These are phyloP conservation scores for Secale cereale DNA, from an alignment of 176 grass and related monocot species.

Conservation along the genomic window DNA sequence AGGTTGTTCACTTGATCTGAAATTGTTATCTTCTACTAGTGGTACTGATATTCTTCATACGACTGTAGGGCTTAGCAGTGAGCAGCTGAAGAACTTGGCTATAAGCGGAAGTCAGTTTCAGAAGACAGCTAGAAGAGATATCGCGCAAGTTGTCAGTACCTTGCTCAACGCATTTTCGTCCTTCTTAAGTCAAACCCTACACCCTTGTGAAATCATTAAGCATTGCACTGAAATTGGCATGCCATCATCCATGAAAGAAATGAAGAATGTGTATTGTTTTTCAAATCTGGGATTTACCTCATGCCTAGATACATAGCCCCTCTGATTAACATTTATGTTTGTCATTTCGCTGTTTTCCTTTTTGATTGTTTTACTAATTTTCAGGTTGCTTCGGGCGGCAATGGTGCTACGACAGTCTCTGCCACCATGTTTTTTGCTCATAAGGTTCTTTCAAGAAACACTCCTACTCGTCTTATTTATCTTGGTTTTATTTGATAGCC, in stretches of 20 bases:
- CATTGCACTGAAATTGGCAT: background rate
- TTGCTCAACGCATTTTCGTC: background rate
- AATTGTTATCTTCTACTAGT: background rate
- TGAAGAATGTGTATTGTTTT: background rate
- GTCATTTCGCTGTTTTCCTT: background rate
- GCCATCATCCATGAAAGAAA: background rate
- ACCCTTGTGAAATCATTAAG: background rate
- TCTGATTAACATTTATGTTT: conserved; percentile 14
- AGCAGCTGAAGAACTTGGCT: conserved; percentile 78
- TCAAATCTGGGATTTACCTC: background rate
- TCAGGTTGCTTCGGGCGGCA: conserved; percentile 69
- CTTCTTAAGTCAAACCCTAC: background rate
- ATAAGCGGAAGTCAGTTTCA: conserved; percentile 68
- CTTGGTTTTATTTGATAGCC: background rate
- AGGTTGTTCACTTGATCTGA: background rate
- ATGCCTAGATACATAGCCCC: background rate
- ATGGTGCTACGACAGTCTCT: conserved; percentile 91
- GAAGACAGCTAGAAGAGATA: conserved; percentile 90
- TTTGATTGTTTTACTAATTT: conserved; percentile 17
- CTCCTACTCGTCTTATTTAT: background rate
- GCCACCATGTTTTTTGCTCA: conserved; percentile 92
- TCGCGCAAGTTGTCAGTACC: conserved; percentile 73
- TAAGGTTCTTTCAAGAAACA: conserved; percentile 45
- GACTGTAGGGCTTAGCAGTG: conserved; percentile 50
- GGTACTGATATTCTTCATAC: background rate